A percentile compares a stretch with the other conserved stretches of the same genome.
phyloP scores from a whole-genome alignment of 805 yeast species.

The Schwanniomyces pseudopolymorphus region DNA sequence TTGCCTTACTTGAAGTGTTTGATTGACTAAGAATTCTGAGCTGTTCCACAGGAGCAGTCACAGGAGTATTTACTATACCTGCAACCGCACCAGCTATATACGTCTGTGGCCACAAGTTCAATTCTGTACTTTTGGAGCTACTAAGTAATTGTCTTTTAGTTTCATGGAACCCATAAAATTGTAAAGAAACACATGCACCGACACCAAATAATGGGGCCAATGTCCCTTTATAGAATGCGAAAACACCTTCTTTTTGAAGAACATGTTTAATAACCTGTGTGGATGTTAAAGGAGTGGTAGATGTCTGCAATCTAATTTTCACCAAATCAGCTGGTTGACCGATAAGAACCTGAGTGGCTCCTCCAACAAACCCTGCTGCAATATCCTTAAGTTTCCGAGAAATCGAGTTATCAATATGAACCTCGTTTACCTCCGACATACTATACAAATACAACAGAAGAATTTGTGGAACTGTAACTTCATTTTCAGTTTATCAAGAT shows the following conservation, averaged over 20 bases:
- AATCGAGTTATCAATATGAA: slow-evolving; percentile 31
- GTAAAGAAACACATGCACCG: slow-evolving; percentile 65
- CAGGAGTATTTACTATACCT: slow-evolving; percentile 63
- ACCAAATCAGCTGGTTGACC: slow-evolving; percentile 49
- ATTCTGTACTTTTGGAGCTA: slow-evolving; percentile 21
- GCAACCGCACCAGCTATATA: slow-evolving; percentile 65
- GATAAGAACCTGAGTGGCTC: slow-evolving; percentile 46
- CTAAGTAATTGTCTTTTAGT: slow-evolving; percentile 56
- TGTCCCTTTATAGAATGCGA: slow-evolving; percentile 47
- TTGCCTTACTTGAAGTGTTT: slow-evolving; percentile 23
- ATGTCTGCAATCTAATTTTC: slow-evolving; percentile 42
- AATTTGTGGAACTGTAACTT: background rate
- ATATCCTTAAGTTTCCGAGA: slow-evolving; percentile 40
- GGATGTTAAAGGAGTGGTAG: slow-evolving; percentile 28
- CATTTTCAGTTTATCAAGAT: background rate
- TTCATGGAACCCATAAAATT: slow-evolving; percentile 71
- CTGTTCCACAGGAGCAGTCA: slow-evolving; percentile 67
- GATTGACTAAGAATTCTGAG: slow-evolving; percentile 61
- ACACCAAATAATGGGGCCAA: slow-evolving; percentile 46
- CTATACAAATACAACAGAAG: slow-evolving; percentile 5
- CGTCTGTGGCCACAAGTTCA: slow-evolving; percentile 55
- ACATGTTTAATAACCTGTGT: slow-evolving; percentile 34
- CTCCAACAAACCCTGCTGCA: slow-evolving; percentile 46
- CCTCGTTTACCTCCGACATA: slow-evolving; percentile 4
- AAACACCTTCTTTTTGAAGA: slow-evolving; percentile 38